These are phyloP conservation scores for Aspergillus nomiae DNA, from an alignment of 2,329 filamentous ascomycete genomes.

Conservation along the genomic window DNA sequence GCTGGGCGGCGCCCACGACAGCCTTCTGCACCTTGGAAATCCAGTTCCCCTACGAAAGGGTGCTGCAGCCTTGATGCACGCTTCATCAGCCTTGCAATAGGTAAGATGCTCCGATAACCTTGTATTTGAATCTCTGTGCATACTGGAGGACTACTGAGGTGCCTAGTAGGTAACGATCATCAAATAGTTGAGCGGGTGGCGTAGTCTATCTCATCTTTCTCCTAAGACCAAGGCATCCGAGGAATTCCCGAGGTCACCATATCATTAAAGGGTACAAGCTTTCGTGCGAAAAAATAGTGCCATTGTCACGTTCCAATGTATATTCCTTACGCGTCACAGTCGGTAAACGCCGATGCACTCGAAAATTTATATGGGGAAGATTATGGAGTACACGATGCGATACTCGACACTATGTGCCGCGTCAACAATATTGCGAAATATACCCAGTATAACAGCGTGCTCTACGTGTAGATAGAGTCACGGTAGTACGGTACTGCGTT, in stretches of 20 bases:
- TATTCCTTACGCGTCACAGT: neutral
- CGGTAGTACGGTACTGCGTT: neutral
- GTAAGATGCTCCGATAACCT: neutral
- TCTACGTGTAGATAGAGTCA: neutral
- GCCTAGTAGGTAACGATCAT: neutral
- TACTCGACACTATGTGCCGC: neutral
- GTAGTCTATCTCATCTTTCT: neutral
- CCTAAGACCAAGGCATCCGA: neutral
- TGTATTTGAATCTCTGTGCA: neutral
- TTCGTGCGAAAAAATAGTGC: neutral
- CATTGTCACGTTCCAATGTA: neutral
- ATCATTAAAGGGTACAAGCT: neutral
- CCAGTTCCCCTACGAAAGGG: neutral
- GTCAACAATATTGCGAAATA: neutral
- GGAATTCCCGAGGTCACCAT: neutral
- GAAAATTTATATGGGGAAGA: neutral
- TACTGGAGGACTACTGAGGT: neutral
- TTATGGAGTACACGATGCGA: neutral
- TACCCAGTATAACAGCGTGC: neutral
- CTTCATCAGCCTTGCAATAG: neutral
- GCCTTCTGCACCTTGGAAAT: neutral
- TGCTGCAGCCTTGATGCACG: neutral
- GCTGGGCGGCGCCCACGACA: neutral
- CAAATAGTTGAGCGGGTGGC: neutral
- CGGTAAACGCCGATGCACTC: neutral